Evolutionary conservation across 2,329 filamentous ascomycete genomes (phyloP), one percentile per base, ranked within the genome.

Genomic region (Coccinonectria pachysandricola): DNA sequence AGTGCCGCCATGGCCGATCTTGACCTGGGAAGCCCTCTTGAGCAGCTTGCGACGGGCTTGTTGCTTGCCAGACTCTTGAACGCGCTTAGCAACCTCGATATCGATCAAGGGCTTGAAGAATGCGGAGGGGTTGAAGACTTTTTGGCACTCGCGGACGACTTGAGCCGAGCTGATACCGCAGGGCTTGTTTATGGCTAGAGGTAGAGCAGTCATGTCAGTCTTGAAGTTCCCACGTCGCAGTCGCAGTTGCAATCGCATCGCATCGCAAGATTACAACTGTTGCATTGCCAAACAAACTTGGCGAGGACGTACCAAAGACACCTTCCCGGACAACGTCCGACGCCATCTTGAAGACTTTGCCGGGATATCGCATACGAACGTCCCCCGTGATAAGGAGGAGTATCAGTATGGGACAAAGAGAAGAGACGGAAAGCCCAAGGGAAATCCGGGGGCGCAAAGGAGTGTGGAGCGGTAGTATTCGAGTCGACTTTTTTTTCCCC

Each of bases 1-100:
- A 2, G 91, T 98, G 21, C 91, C 91, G 34, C 91, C 91, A 59
- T 98, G 91, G 17, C 91, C 91, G 48, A 96, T 82, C 64, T 96
- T 98, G 42, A 96, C 79, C 36, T 83, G 73, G 5, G 78, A 52
- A 2, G 68, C 62, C 42, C 68, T 68, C 52, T 73, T 71, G 36
- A 67, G 64, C 23, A 57, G 59, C 37, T 60, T 60, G 34, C 75
- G 68, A 34, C 77, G 70, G 41, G 68, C 65, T 40, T 68, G 67
- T 49, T 79, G 72, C 31, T 63, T 61, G 31, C 68, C 62, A 32
- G 59, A 60, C 51, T 83, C 77, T 39, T 62, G 56, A 10, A 63
- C 54, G 31, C 72, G 70, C 24, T 61, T 64, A 1, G 56, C 56
- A 29, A 63, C 63, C 42, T 87, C 76, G 27, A 68, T 59, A 15